Conservation (phyloP, 768 basidiomycete genomes). For the Gymnopilus dilepis region DNA sequence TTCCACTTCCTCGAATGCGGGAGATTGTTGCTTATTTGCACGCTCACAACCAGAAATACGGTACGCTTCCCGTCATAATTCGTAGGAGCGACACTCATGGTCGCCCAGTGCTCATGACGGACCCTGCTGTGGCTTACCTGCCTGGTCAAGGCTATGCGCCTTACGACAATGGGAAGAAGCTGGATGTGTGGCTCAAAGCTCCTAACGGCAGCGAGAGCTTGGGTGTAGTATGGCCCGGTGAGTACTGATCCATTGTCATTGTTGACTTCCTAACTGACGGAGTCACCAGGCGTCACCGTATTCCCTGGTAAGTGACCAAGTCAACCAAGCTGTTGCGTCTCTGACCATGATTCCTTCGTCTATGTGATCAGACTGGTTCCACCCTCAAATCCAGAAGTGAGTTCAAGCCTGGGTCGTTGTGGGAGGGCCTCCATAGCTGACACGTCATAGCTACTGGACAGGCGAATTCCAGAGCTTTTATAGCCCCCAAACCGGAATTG, state of each 20-base stretch:
- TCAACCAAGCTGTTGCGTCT: too few species aligned
- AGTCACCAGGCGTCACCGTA: conserved; percentile 52
- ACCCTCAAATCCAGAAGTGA: conserved; percentile 53
- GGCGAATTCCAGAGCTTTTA: conserved; percentile 66
- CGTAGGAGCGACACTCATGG: background rate
- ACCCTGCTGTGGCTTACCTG: conserved; percentile 66
- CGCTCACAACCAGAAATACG: conserved; percentile 58
- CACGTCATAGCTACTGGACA: conserved; percentile 58
- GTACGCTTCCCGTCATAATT: conserved; percentile 38
- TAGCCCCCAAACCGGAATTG: conserved; percentile 54
- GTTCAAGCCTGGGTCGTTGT: conserved; percentile 21
- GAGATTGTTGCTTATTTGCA: conserved; percentile 70
- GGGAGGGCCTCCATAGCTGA: background rate
- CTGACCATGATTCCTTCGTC: background rate
- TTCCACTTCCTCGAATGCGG: conserved; percentile 65
- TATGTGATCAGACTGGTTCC: conserved; percentile 62
- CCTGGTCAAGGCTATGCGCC: conserved; percentile 54
- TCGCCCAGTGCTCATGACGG: conserved; percentile 68
- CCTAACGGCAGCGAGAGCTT: conserved; percentile 61
- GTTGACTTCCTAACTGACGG: background rate
- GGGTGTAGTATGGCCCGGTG: conserved; percentile 71
- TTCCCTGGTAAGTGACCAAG: conserved; percentile 59
- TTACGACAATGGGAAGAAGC: conserved; percentile 56
- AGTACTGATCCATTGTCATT: conserved; percentile 15
- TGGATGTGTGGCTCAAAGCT: conserved; percentile 66